Evolutionary conservation across 2,329 filamentous ascomycete genomes (phyloP).

Genomic region (Pochonia chlamydosporia): DNA sequence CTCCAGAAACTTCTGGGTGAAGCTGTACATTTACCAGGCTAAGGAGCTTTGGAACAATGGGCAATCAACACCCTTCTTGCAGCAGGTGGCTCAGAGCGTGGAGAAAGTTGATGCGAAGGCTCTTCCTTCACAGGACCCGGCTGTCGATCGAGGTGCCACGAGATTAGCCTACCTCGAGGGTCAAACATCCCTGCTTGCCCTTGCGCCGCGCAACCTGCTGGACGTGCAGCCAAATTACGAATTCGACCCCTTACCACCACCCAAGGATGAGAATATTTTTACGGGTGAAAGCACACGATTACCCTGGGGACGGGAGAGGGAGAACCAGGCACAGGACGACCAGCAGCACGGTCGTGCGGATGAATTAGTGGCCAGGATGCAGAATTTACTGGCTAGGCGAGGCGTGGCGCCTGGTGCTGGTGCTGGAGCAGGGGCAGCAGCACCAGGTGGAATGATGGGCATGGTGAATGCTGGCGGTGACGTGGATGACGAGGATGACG

Average conservation of each 20-base stretch:
- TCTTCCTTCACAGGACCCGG: constrained; percentile 33
- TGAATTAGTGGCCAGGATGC: constrained; percentile 22
- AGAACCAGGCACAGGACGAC: constrained; percentile 10
- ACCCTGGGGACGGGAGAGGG: constrained; percentile 32
- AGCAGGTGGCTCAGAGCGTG: constrained; percentile 59
- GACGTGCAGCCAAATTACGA: constrained; percentile 61
- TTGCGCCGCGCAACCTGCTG: constrained; percentile 62
- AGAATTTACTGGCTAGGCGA: constrained; percentile 17
- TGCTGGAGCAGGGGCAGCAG: not conserved
- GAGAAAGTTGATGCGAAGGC: constrained; percentile 33
- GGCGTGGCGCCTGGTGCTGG: constrained; percentile 9
- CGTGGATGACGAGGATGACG: constrained; percentile 21
- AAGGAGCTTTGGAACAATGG: constrained; percentile 85
- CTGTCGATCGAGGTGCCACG: constrained; percentile 47
- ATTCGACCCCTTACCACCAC: constrained; percentile 77
- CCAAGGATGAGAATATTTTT: constrained; percentile 47
- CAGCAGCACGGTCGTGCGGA: not conserved
- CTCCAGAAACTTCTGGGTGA: constrained; percentile 60
- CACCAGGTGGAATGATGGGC: constrained; percentile 4
- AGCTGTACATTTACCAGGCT: constrained; percentile 68
- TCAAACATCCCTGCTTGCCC: constrained; percentile 61
- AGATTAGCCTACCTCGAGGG: constrained; percentile 77
- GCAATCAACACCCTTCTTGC: constrained; percentile 61
- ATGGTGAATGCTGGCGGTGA: constrained; percentile 3
- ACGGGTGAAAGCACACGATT: constrained; percentile 33